These are phyloP conservation scores for Camellia japonica DNA, from an alignment of 148 eudicot species.

Conservation along the genomic window DNA sequence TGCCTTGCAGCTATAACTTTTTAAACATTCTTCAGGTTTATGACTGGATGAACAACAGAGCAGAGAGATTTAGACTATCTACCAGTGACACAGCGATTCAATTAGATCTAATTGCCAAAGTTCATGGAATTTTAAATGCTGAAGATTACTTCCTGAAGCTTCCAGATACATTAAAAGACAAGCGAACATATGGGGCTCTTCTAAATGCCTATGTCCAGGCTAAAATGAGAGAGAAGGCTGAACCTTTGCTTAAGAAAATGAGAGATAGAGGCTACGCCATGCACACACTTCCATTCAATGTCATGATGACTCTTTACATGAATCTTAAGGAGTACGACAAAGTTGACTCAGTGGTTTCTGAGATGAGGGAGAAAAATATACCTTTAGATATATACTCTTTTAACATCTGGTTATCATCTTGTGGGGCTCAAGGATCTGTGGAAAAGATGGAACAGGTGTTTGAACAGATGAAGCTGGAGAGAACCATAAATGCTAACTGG, in stretches of 20 bases:
- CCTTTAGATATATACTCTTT: constrained; percentile 63
- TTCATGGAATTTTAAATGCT: constrained; percentile 64
- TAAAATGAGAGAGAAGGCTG: constrained; percentile 60
- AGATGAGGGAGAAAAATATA: constrained; percentile 62
- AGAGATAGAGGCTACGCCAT: constrained; percentile 47
- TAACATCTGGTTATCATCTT: constrained; percentile 80
- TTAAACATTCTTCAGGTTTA: constrained; percentile 51
- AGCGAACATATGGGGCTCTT: constrained; percentile 73
- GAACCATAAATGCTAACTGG: constrained; percentile 57
- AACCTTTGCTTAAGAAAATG: constrained; percentile 56
- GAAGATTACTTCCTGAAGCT: constrained; percentile 71
- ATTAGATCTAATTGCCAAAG: constrained; percentile 77
- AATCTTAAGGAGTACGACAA: constrained; percentile 55
- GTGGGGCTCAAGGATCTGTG: constrained; percentile 53
- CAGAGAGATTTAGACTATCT: constrained; percentile 55
- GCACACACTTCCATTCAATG: constrained; percentile 69
- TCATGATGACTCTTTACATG: constrained; percentile 91
- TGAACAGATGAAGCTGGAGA: constrained; percentile 50
- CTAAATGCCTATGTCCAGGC: constrained; percentile 76
- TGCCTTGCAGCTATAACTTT: neutral
- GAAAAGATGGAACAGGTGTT: constrained; percentile 74
- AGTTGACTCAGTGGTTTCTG: constrained; percentile 52
- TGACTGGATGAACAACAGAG: constrained; percentile 80
- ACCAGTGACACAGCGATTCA: constrained; percentile 85
- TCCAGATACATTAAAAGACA: constrained; percentile 58